A percentile compares a stretch with the other conserved stretches of the same genome.
These are phyloP conservation scores for Phytopythium sindhum DNA, from an alignment of 352 stramenopile genomes.

Conservation along the genomic window DNA sequence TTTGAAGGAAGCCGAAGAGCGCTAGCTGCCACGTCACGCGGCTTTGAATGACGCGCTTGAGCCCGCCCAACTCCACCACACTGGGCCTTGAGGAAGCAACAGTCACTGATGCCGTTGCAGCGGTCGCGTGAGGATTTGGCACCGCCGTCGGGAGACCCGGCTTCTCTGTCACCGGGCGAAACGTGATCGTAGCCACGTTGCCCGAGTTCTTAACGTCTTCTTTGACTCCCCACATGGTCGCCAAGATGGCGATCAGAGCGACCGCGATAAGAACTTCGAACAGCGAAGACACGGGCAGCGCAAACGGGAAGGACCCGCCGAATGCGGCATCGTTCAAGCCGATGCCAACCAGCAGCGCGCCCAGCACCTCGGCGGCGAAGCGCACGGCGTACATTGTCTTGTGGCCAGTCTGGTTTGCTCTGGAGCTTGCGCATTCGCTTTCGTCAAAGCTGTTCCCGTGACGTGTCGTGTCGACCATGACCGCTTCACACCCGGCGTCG, in stretches of 20 bases:
- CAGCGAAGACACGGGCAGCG: conserved; percentile 36
- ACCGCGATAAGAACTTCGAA: conserved; percentile 33
- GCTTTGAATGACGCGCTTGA: conserved; percentile 58
- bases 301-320: conserved; percentile 42
- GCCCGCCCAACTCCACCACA: conserved; percentile 31
- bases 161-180: conserved; percentile 7
- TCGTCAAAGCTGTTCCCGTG: conserved; percentile 31
- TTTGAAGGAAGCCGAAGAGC: conserved; percentile 66
- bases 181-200: neutral
- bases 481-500: conserved; percentile 67
- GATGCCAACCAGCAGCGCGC: conserved; percentile 48
- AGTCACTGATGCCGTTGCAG: neutral
- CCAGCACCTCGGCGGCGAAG: conserved; percentile 49
- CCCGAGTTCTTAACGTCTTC: conserved; percentile 14
- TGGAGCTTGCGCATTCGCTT: neutral
- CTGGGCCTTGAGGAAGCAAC: neutral
- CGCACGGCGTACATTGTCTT: conserved; percentile 63
- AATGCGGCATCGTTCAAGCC: conserved; percentile 61
- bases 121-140: neutral
- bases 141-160: conserved; percentile 6
- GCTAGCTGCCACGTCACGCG: conserved; percentile 72
- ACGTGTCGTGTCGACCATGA: conserved; percentile 80
- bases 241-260: conserved; percentile 25
- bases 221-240: conserved; percentile 37
- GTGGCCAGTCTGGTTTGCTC: conserved; percentile 25